A percentile compares a stretch with the other conserved stretches of the same genome.
These are phyloP conservation scores for Pisolithus orientalis DNA, from an alignment of 768 basidiomycete species.

Conservation along the genomic window DNA sequence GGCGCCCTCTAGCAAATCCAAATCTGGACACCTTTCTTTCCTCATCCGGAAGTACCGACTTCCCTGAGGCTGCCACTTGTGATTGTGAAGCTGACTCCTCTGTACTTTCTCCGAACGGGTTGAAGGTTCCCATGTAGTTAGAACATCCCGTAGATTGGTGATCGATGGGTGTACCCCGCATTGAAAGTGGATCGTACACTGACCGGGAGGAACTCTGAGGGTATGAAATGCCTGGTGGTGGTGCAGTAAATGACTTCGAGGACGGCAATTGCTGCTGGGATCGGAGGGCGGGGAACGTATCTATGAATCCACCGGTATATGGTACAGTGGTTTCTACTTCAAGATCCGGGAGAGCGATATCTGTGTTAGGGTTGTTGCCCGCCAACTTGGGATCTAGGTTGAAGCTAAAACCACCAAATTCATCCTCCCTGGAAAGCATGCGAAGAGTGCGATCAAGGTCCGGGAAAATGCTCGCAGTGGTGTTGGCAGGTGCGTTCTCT, in stretches of 20 bases:
- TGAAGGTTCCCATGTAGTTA: slow-evolving; percentile 69
- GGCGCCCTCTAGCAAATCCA: slow-evolving; percentile 71
- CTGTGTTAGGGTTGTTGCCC: slow-evolving; percentile 33
- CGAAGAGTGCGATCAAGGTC: slow-evolving; percentile 84
- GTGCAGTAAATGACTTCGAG: slow-evolving; percentile 34
- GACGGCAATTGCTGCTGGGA: slow-evolving; percentile 15
- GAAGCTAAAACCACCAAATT: slow-evolving; percentile 74
- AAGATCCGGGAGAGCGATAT: slow-evolving; percentile 44
- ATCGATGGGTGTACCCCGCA: slow-evolving; percentile 37
- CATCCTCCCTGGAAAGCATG: slow-evolving; percentile 56
- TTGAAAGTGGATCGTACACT: slow-evolving; percentile 48
- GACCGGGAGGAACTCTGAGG: slow-evolving; percentile 42
- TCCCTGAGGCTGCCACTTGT: slow-evolving; percentile 17
- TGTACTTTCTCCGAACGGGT: slow-evolving; percentile 64
- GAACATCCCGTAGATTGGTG: slow-evolving; percentile 40
- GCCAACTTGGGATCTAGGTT: slow-evolving; percentile 78
- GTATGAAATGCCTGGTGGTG: slow-evolving; percentile 47
- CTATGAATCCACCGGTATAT: slow-evolving; percentile 59
- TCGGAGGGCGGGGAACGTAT: slow-evolving; percentile 63
- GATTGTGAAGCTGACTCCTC: slow-evolving; percentile 39
- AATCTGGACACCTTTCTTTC: slow-evolving; percentile 71
- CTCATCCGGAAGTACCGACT: slow-evolving; percentile 48
- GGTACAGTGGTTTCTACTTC: slow-evolving; percentile 43
- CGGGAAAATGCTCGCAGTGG: slow-evolving; percentile 66
- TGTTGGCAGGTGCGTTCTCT: slow-evolving; percentile 42